Conservation (phyloP, 2,329 filamentous ascomycete species). For the Plenodomus biglobosus region DNA sequence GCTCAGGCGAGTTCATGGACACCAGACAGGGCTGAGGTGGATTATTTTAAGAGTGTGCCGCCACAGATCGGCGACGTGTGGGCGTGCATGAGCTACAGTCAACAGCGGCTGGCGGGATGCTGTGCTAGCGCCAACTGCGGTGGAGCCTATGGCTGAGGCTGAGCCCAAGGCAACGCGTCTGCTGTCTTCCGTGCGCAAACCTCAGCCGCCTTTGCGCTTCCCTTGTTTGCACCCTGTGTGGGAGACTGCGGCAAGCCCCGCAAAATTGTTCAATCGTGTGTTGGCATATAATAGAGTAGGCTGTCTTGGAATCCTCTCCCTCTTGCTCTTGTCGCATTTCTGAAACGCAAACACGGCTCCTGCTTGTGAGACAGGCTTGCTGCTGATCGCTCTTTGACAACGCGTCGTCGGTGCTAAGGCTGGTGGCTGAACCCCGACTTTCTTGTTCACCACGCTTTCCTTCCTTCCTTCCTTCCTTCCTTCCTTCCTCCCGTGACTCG, state of each 20-base stretch:
- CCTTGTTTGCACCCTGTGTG: neutral
- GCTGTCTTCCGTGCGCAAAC: neutral
- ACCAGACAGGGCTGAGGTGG: neutral
- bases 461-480: neutral
- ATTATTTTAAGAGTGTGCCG: neutral
- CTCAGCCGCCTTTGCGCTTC: neutral
- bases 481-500: neutral
- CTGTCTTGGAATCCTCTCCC: neutral
- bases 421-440: neutral
- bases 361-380: too few relatives aligned
- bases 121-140: neutral
- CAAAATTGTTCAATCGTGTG: neutral
- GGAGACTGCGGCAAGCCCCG: neutral
- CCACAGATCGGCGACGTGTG: neutral
- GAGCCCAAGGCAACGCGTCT: neutral
- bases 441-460: neutral
- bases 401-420: too few relatives aligned
- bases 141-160: neutral
- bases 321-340: neutral
- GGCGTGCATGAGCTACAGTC: too few relatives aligned
- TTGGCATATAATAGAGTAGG: neutral
- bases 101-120: too few relatives aligned
- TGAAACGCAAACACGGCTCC: neutral
- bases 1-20: neutral
- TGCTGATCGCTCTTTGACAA: too few relatives aligned